These are phyloP conservation scores for Trichophyton simii DNA, from an alignment of 2,329 filamentous ascomycete species.

Conservation along the genomic window DNA sequence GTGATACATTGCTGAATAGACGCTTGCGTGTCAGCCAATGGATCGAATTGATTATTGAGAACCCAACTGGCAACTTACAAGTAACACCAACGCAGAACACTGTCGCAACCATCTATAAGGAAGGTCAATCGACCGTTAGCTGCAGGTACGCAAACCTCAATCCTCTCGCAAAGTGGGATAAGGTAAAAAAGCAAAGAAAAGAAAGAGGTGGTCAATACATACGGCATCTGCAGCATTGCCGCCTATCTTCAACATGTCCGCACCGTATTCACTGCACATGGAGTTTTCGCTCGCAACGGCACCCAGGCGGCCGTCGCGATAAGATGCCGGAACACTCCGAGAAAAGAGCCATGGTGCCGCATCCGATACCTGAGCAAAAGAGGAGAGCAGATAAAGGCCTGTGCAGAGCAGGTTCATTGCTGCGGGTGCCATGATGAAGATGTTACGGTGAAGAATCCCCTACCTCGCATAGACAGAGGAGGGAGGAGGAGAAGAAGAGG, in stretches of 20 bases:
- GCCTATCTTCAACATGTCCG: constrained; percentile 48
- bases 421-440: constrained; percentile 10
- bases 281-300: constrained; percentile 59
- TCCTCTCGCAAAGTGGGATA: neutral
- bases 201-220: constrained; percentile 14
- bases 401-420: constrained; percentile 7
- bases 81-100: constrained; percentile 64
- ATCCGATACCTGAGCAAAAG: constrained; percentile 7
- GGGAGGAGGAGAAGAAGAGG: neutral
- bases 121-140: neutral
- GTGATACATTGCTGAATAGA: constrained; percentile 52
- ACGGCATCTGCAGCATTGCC: constrained; percentile 64
- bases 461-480: too few relatives aligned
- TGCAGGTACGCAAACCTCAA: neutral
- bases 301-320: constrained; percentile 28
- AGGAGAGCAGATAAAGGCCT: constrained; percentile 12
- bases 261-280: constrained; percentile 58
- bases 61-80: constrained; percentile 28
- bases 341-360: constrained; percentile 2
- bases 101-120: constrained; percentile 50
- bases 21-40: constrained; percentile 4
- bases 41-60: neutral
- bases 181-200: neutral
- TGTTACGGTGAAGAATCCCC: neutral
- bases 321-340: neutral